phyloP scores from a whole-genome alignment of 257 asterid species.

The Solanum clarkiae region DNA sequence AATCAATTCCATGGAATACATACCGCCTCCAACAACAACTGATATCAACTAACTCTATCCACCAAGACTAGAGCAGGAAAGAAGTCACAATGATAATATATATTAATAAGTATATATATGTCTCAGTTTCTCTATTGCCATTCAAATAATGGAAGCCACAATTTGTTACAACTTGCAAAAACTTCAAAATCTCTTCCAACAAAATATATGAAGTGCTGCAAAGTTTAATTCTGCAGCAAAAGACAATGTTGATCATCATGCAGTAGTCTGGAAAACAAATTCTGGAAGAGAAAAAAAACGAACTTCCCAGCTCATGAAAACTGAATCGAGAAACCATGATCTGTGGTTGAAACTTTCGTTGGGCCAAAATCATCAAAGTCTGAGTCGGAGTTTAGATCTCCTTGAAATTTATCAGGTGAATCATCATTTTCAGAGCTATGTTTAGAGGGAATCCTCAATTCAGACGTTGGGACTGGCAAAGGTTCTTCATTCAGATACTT shows the following conservation, averaged over 20 bases:
- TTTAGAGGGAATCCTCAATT: slow-evolving; percentile 63
- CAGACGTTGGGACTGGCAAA: slow-evolving; percentile 43
- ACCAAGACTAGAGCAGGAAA: neutral
- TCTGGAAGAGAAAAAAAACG: neutral
- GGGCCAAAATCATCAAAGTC: slow-evolving; percentile 70
- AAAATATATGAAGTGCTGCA: neutral
- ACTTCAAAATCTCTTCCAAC: neutral
- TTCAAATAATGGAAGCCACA: neutral
- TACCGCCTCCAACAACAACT: neutral
- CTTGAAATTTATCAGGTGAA: slow-evolving; percentile 30
- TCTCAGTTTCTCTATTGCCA: neutral
- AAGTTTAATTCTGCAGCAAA: neutral
- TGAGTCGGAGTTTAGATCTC: slow-evolving; percentile 51
- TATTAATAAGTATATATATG: neutral
- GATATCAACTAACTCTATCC: neutral
- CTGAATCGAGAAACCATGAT: slow-evolving; percentile 54
- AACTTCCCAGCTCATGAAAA: slow-evolving; percentile 25
- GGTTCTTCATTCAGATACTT: slow-evolving; percentile 85
- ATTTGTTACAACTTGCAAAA: neutral
- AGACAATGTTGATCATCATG: neutral
- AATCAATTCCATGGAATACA: neutral
- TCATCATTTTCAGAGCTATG: slow-evolving; percentile 40
- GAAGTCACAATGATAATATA: neutral
- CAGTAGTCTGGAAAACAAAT: neutral
- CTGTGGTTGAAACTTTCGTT: slow-evolving; percentile 24